Base-by-base conservation (phyloP, 768 basidiomycete species). In the Dioszegia hungarica region DNA sequence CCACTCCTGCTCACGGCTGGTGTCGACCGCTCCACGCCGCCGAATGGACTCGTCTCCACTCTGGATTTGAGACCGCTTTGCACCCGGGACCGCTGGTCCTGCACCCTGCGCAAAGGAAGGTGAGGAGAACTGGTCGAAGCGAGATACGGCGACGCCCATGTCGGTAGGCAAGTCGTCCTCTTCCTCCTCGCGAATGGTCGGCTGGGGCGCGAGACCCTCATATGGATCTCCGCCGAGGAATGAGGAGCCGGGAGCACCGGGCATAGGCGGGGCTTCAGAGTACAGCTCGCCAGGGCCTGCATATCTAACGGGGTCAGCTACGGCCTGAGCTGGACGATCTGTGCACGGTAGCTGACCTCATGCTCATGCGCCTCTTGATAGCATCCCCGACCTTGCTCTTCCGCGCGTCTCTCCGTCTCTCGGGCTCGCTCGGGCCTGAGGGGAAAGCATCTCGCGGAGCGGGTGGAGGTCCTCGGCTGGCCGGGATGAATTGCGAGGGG, bases 331-430 rank as follows among this genome's bases (percentile, higher is more conserved):
- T 29, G n/a, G 17, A 10, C 15, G 17, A 25, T 25, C 4, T 46
- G 12, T 17, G 14, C 15, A 12, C 3, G 29, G 14, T 5, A 6
- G 87, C 89, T 82, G 89, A 95, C 73, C 92, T 85, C 82, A 86
- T 88, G 15, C 91, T 92, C 85, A 95, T 87, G 70, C 93, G 87
- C 77, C 90, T 90, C 82, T 90, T 91, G 77, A 95, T 91, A 79
- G 88, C 90, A 81, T 93, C 93, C 75, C 91, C 82, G 20, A 83
- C 80, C 11, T 79, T 77, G 28, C 81, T 79, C 66, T 80, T 81
- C 43, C 81, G 77, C 19, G 67, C 70, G 56, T 67, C 61, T 27
- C 60, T 46, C 31, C 46, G 52, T 6, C 60, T 56, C 19, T 58
- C 40, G 14, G 45, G 40, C 22, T 54, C 59, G 12, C 53, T 47